Evolutionary conservation across 495 filamentous ascomycete genomes (phyloP).

Genomic region (Physcia stellaris): DNA sequence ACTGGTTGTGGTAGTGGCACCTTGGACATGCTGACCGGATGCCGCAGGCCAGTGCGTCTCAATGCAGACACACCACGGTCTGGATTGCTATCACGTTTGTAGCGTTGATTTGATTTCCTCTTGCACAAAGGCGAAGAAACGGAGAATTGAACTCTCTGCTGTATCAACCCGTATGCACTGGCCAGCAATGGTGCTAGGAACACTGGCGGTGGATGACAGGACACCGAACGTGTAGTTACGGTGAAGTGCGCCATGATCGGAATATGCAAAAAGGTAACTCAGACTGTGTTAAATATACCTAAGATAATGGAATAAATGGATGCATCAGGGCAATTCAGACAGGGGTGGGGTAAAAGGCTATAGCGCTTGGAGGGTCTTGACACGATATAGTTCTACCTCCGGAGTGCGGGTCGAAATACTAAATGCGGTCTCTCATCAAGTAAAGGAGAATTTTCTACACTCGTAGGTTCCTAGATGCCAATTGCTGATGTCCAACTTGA

Average conservation of each 20-base stretch:
- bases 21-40: slow-evolving; percentile 54
- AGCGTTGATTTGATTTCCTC: slow-evolving; percentile 11
- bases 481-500: too few relatives aligned
- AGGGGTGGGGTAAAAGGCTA: too few relatives aligned
- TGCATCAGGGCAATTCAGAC: too few relatives aligned
- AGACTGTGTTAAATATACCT: too few relatives aligned
- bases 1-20: slow-evolving; percentile 64
- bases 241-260: background rate
- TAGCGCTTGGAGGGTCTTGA: too few relatives aligned
- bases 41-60: slow-evolving; percentile 60
- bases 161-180: background rate
- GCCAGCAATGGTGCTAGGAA: slow-evolving; percentile 12
- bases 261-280: too few relatives aligned
- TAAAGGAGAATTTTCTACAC: too few relatives aligned
- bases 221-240: background rate
- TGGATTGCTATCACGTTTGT: slow-evolving; percentile 42
- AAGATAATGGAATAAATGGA: too few relatives aligned
- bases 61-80: slow-evolving; percentile 70
- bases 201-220: slow-evolving; percentile 1
- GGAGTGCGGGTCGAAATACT: too few relatives aligned
- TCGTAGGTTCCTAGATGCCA: too few relatives aligned
- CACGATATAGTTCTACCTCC: too few relatives aligned
- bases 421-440: too few relatives aligned
- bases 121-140: slow-evolving; percentile 19
- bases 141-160: slow-evolving; percentile 19